Percentiles rank a stretch among this genome's conserved stretches.
These are phyloP conservation scores for Eucalyptus tenuipes DNA, from an alignment of 345 rosid species.

Conservation along the genomic window DNA sequence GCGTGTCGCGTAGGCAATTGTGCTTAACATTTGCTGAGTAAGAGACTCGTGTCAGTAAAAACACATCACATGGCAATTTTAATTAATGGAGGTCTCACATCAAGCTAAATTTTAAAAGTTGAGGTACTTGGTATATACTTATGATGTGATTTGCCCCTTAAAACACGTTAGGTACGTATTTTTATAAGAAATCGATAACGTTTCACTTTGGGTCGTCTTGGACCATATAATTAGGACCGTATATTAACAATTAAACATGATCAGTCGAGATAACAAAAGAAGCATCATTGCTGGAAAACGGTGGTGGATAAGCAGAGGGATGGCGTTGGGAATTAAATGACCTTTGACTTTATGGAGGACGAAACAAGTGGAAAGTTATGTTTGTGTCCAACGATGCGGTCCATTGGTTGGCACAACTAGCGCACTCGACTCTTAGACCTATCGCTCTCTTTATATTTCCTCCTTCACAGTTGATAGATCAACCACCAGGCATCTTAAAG, in stretches of 20 bases:
- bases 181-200: not conserved
- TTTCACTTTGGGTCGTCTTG: not conserved
- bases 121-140: not conserved
- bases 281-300: not conserved
- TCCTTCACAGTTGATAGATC: not conserved
- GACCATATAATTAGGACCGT: not conserved
- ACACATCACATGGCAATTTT: not conserved
- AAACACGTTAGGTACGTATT: not conserved
- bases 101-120: not conserved
- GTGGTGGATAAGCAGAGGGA: not conserved
- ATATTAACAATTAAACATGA: not conserved
- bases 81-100: not conserved
- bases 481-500: not conserved
- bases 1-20: accelerated
- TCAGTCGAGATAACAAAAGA: not conserved
- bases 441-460: not conserved
- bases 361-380: not conserved
- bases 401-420: not conserved
- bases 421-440: not conserved
- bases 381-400: not conserved
- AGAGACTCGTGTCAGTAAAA: not conserved
- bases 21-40: not conserved
- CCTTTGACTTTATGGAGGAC: not conserved
- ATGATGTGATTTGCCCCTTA: not conserved
- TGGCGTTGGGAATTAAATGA: not conserved